Evolutionary conservation across 371 early-diverging fungal genomes (phyloP), one percentile per base, ranked within the genome.

Genomic region (Mucor saturninus): DNA sequence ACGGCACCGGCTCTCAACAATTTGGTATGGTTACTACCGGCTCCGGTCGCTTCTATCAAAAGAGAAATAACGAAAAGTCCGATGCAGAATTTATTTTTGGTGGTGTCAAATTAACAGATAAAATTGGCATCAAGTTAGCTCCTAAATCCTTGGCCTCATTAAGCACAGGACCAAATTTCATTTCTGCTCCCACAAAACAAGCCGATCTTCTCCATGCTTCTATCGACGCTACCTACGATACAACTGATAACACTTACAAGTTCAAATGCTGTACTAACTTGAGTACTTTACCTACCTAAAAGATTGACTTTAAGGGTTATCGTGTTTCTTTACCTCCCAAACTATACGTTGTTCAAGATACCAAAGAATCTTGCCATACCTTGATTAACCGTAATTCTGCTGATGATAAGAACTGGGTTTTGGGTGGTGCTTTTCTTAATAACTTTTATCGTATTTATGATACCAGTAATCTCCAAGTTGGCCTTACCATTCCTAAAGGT

Each of bases 61-160:
- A 80, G 61, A 61, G 52, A 80, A 71, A 54, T 64, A 72, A 37
- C 62, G 56, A 71, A 50, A 61, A 43, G 15, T 57, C 70, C 31
- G 67, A 77, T 3, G 80, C 64, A 30, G 70, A 77, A 48, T 80
- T 80, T 45, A 75, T 80, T 32, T 71, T 80, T 57, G 80, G 80
- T 39, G 80, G 80, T 45, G 54, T 78, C 15, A 76, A 72, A 26
- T 62, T 80, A n/a, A 74, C 77, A 13, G 45, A 69, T 40, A 53
- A 62, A 48, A 67, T 69, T 4, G 78, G 77, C 56, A 62, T 80
- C 53, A 77, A 77, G 32, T 65, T 77, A 3, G 71, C 72, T 2
- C 69, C 54, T 6, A 75, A 75, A 45, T 61, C 81, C 30, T 64
- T 76, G 51, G 77, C 76, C 13, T 67, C 75, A 0, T 64, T 80